phyloP scores from a whole-genome alignment of 768 basidiomycete species.

The Trametes sanguinea region DNA sequence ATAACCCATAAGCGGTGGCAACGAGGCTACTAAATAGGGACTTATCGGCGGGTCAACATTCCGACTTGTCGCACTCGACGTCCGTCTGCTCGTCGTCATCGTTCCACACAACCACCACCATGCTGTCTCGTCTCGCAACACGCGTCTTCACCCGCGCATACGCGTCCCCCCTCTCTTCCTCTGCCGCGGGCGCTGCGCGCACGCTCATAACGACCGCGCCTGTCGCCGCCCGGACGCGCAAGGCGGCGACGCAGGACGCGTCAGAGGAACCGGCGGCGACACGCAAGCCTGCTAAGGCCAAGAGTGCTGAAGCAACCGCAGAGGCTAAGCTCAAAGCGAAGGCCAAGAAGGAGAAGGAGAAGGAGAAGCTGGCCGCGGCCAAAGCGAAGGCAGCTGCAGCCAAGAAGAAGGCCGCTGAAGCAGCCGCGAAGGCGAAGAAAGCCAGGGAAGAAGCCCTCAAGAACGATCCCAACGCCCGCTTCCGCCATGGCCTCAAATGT shows the following conservation, averaged over 20 bases:
- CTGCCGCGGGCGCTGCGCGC: background rate
- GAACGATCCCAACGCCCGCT: background rate
- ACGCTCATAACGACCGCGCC: slow-evolving; percentile 17
- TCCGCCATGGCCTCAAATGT: slow-evolving; percentile 5
- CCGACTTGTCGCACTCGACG: background rate
- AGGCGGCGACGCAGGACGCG: background rate
- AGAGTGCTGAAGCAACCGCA: no score
- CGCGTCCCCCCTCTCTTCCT: background rate
- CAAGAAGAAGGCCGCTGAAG: background rate
- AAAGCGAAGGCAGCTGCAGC: slow-evolving; percentile 1
- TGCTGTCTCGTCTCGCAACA: slow-evolving; percentile 17
- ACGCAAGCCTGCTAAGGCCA: no score
- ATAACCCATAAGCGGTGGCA: background rate
- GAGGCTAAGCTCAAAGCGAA: background rate
- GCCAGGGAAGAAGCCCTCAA: background rate
- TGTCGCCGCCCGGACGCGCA: slow-evolving; percentile 3
- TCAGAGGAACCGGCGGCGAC: no score
- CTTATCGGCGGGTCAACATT: background rate
- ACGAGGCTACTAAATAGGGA: background rate
- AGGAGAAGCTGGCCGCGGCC: background rate
- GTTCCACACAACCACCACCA: slow-evolving; percentile 10
- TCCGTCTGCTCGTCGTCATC: background rate
- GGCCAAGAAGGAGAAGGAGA: background rate
- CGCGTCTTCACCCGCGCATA: slow-evolving; percentile 20
- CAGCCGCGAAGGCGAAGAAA: background rate